Evolutionary conservation across 1,284 basidiomycete species (phyloP), one percentile per base, ranked within the genome.

Genomic region (Melampsora americana): DNA sequence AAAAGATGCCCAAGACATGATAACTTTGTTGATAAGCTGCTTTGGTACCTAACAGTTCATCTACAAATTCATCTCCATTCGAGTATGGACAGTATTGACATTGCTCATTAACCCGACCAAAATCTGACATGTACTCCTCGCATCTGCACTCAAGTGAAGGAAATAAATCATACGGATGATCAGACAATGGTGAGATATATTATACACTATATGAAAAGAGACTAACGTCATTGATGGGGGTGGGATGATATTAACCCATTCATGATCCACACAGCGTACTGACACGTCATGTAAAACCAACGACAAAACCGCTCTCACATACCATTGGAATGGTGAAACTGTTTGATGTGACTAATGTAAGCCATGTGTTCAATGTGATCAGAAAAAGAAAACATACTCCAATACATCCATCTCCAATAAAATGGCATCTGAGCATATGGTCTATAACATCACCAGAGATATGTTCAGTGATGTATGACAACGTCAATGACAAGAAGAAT

Each of bases 351-450:
- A 59, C 26, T 3, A n/a, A 32, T 1, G n/a, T 32, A 59, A 39
- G 53, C 28, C 9, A 32, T 26, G 11, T 3, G 28, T 46, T 23
- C 2, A 9, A 20, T 6, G 5, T 26, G 53, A 48, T 20, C 4
- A 30, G 20, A 18, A 48, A 28, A 30, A 23, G 14, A 23, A 23
- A 20, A 28, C 60, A 50, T 64, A 76, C 73, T 59, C 73, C 73
- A 76, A 62, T 76, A 76, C 73, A 76, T 77, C 80, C 80, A 80
- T 20, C 73, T 73, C 67, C 78, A 80, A 66, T 78, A 77, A 9
- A 20, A n/a, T 7, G 80, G 79, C 79, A 80, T 80, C 66, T 80
- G 77, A 4, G 68, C 70, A 78, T 79, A 80, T 7, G 80, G 77
- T 53, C 77, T 79, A 44, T n/a, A 26, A n/a, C 30, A 44, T 32